Percentiles rank a stretch among this genome's conserved stretches.
Conservation (phyloP, 208 protist genomes). For the Leptomonas seymouri region DNA sequence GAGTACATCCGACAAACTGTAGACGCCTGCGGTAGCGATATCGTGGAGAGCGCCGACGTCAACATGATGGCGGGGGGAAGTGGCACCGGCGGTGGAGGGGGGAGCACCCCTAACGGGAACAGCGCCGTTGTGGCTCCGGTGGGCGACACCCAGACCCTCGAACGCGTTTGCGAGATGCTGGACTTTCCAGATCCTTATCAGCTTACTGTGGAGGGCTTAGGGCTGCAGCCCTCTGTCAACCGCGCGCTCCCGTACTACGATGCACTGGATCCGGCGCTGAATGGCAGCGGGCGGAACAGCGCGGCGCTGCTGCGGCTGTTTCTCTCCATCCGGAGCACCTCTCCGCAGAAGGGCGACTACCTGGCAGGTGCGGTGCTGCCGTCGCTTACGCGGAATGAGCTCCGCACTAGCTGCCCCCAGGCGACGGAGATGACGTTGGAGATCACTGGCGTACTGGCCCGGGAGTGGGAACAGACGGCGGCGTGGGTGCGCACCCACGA, state of each 20-base stretch:
- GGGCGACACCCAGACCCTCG: slow-evolving; percentile 51
- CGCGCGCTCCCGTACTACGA: slow-evolving; percentile 89
- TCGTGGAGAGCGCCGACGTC: slow-evolving; percentile 37
- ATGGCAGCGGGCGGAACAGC: slow-evolving; percentile 88
- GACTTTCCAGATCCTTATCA: slow-evolving; percentile 62
- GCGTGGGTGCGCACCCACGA: slow-evolving; percentile 94
- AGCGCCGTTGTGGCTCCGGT: background rate
- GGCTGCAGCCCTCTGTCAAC: slow-evolving; percentile 77
- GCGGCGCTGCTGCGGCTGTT: slow-evolving; percentile 95
- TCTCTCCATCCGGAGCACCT: slow-evolving; percentile 94
- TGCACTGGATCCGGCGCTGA: slow-evolving; percentile 96
- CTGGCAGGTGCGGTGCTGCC: slow-evolving; percentile 94
- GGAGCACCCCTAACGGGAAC: slow-evolving; percentile 20
- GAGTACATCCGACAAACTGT: slow-evolving; percentile 93
- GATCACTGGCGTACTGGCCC: slow-evolving; percentile 64
- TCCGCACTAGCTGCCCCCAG: slow-evolving; percentile 52
- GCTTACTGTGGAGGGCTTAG: slow-evolving; percentile 95
- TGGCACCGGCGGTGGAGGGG: slow-evolving; percentile 1
- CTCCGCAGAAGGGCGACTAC: slow-evolving; percentile 90
- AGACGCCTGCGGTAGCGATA: slow-evolving; percentile 75
- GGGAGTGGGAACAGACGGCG: slow-evolving; percentile 96
- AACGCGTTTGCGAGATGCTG: slow-evolving; percentile 61
- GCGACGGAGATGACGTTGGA: slow-evolving; percentile 92
- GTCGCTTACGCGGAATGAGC: slow-evolving; percentile 83
- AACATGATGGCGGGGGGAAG: background rate